Percentiles rank a stretch among this genome's conserved stretches.
Evolutionary conservation across 1,284 basidiomycete genomes (phyloP).

Genomic region (Fomitopsis pinicola): DNA sequence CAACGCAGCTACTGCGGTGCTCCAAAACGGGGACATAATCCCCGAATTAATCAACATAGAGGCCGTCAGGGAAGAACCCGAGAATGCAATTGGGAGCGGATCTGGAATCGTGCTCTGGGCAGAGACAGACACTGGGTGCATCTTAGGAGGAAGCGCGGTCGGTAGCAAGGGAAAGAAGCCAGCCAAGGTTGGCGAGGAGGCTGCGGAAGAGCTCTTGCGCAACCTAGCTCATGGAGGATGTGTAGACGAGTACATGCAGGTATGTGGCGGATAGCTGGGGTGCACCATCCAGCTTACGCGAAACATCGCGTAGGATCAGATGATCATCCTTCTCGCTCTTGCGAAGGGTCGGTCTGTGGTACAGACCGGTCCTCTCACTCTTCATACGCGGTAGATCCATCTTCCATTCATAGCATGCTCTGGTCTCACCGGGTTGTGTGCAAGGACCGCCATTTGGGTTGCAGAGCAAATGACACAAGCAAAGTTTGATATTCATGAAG

Average conservation of each 20-base stretch:
- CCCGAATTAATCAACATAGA: slow-evolving; percentile 35
- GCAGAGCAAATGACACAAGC: slow-evolving; percentile 62
- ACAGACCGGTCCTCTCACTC: slow-evolving; percentile 48
- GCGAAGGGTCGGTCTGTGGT: slow-evolving; percentile 58
- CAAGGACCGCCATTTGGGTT: slow-evolving; percentile 65
- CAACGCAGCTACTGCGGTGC: slow-evolving; percentile 40
- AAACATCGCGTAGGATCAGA: slow-evolving; percentile 54
- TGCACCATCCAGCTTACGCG: neutral
- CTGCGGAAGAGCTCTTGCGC: slow-evolving; percentile 50
- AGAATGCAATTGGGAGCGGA: slow-evolving; percentile 50
- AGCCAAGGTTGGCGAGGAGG: slow-evolving; percentile 47
- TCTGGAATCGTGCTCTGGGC: slow-evolving; percentile 72
- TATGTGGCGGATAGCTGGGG: slow-evolving; percentile 17
- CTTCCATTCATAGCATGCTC: neutral
- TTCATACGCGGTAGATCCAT: slow-evolving; percentile 58
- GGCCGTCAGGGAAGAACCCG: slow-evolving; percentile 39
- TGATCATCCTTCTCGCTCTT: slow-evolving; percentile 69
- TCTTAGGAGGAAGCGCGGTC: slow-evolving; percentile 60
- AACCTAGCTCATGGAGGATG: slow-evolving; percentile 59
- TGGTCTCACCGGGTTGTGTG: neutral
- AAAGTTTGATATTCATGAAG: slow-evolving; percentile 48
- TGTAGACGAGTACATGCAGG: slow-evolving; percentile 62
- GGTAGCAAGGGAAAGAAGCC: slow-evolving; percentile 46
- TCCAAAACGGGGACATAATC: slow-evolving; percentile 28
- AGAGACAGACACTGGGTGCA: slow-evolving; percentile 57